Percentiles rank a stretch among this genome's conserved stretches.
Evolutionary conservation across 768 basidiomycete species (phyloP).

Genomic region (Mycena haematopus): DNA sequence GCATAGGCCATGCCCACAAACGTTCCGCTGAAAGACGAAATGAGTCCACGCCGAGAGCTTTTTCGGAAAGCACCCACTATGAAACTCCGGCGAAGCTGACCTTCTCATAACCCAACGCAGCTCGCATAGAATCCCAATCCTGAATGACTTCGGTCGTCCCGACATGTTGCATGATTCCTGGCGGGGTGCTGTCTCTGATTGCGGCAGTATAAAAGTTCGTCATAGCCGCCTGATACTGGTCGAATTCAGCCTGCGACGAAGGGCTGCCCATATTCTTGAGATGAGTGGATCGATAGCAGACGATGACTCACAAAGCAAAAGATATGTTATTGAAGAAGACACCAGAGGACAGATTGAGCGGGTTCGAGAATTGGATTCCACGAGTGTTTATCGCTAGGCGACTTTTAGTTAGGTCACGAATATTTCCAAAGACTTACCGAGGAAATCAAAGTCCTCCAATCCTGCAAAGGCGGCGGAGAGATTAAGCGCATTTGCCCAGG

Average conservation of each 20-base stretch:
- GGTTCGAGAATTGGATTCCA: slow-evolving; percentile 5
- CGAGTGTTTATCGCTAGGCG: slow-evolving; percentile 1
- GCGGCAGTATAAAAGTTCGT: slow-evolving; percentile 5
- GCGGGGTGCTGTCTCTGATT: slow-evolving; percentile 11
- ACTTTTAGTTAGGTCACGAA: not conserved
- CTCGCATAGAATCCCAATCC: slow-evolving; percentile 26
- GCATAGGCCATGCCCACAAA: slow-evolving; percentile 22
- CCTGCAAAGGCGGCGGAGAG: not conserved
- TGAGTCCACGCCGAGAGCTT: not conserved
- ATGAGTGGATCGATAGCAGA: not conserved
- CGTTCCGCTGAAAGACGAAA: slow-evolving; percentile 10
- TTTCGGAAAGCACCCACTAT: slow-evolving; percentile 15
- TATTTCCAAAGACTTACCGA: not conserved
- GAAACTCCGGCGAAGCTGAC: slow-evolving; percentile 22
- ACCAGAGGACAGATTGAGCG: slow-evolving; percentile 3
- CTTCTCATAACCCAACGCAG: slow-evolving; percentile 25
- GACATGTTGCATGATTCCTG: slow-evolving; percentile 21
- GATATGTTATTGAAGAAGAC: slow-evolving; percentile 12
- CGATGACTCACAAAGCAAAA: slow-evolving; percentile 17
- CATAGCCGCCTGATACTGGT: slow-evolving; percentile 23
- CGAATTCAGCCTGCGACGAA: slow-evolving; percentile 17
- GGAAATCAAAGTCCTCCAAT: slow-evolving; percentile 5
- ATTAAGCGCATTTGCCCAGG: slow-evolving; percentile 1
- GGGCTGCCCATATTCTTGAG: not conserved
- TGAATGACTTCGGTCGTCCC: slow-evolving; percentile 22